Conservation (phyloP, 176 grass and related monocot species). For the Hordeum marinum region DNA sequence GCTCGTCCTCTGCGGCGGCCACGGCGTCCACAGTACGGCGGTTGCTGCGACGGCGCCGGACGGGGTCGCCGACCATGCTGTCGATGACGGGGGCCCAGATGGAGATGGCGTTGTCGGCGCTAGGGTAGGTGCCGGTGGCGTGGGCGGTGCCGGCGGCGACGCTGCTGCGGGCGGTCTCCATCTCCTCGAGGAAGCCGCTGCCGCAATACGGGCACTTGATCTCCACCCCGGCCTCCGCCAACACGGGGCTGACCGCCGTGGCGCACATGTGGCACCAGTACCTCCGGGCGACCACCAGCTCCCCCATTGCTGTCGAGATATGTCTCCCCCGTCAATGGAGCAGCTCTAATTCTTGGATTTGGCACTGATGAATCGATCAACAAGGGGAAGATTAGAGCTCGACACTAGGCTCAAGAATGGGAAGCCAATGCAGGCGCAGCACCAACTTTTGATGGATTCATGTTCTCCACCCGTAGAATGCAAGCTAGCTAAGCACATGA, state of each 20-base stretch:
- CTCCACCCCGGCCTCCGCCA: slow-evolving; percentile 36
- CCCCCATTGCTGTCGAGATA: slow-evolving; percentile 41
- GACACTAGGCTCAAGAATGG: background rate
- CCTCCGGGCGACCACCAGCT: slow-evolving; percentile 31
- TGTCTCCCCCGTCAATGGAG: slow-evolving; percentile 24
- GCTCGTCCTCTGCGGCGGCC: slow-evolving; percentile 5
- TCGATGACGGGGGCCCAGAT: slow-evolving; percentile 60
- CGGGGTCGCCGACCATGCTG: slow-evolving; percentile 41
- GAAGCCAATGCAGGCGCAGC: slow-evolving; percentile 18
- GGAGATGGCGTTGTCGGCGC: slow-evolving; percentile 34
- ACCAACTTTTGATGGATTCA: background rate
- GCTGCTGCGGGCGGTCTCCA: slow-evolving; percentile 50
- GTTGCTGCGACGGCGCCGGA: slow-evolving; percentile 37
- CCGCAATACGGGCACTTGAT: slow-evolving; percentile 84
- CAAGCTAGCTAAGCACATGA: background rate
- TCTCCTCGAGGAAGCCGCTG: slow-evolving; percentile 81
- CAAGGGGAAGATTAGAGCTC: background rate
- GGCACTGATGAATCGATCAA: slow-evolving; percentile 2
- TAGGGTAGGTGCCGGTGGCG: background rate
- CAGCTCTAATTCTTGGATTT: slow-evolving; percentile 17
- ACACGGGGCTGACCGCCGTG: slow-evolving; percentile 50
- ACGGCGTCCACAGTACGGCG: slow-evolving; percentile 9
- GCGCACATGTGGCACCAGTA: slow-evolving; percentile 91
- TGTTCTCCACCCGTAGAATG: background rate
- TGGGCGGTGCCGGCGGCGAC: background rate